A percentile compares a stretch with the other conserved stretches of the same genome.
These are phyloP conservation scores for Dendrobium chrysotoxum DNA, from an alignment of 106 monocot genomes.

Conservation along the genomic window DNA sequence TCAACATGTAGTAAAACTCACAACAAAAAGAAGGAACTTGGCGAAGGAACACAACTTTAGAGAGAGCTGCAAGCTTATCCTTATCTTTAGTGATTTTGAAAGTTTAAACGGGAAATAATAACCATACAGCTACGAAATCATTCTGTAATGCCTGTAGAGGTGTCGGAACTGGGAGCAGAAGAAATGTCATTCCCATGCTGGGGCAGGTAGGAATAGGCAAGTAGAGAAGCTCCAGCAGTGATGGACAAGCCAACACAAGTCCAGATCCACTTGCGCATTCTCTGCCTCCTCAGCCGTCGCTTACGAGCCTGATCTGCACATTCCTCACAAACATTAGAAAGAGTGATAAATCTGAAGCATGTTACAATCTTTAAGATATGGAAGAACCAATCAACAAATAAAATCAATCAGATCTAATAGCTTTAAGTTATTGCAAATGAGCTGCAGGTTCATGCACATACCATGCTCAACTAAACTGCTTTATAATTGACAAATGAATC, in stretches of 20 bases:
- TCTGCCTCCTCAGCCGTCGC: constrained; percentile 1
- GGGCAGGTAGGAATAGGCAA: constrained; percentile 17
- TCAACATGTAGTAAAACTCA: too few relatives aligned
- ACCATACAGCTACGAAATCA: not conserved
- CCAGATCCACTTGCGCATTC: constrained; percentile 11
- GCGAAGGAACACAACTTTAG: too few relatives aligned
- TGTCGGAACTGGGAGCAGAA: not conserved
- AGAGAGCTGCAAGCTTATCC: too few relatives aligned
- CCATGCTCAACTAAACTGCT: too few relatives aligned
- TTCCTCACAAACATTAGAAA: not conserved
- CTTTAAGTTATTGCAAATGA: too few relatives aligned
- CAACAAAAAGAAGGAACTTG: too few relatives aligned
- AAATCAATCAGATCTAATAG: too few relatives aligned
- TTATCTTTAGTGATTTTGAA: not conserved
- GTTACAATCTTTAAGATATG: too few relatives aligned
- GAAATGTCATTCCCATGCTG: not conserved
- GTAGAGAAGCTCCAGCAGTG: constrained; percentile 19
- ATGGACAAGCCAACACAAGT: constrained; percentile 20
- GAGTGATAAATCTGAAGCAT: too few relatives aligned
- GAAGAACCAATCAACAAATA: too few relatives aligned
- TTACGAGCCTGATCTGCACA: constrained; percentile 13
- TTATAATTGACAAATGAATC: too few relatives aligned
- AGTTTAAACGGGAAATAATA: not conserved
- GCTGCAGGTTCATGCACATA: too few relatives aligned
- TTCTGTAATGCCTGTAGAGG: not conserved